phyloP scores from a whole-genome alignment of 495 filamentous ascomycete species.

The Annulohypoxylon stygium region DNA sequence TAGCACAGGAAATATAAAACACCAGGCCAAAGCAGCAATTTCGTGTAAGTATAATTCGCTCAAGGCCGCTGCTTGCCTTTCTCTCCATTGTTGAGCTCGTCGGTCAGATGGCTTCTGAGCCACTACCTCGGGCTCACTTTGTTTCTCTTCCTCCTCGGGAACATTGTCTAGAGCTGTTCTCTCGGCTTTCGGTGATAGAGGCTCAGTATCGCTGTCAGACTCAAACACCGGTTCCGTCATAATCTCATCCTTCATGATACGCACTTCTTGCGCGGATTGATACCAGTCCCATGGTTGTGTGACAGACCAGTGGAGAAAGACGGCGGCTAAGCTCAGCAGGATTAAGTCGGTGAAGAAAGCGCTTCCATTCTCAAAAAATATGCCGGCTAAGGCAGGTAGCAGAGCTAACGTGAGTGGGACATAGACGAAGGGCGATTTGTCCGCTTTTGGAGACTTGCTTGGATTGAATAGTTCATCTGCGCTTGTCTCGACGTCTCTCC shows the following conservation, averaged over 20 bases:
- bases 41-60: constrained; percentile 81
- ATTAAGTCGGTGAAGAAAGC: constrained; percentile 86
- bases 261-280: constrained; percentile 77
- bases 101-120: constrained; percentile 3
- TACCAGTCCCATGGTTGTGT: constrained; percentile 97
- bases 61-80: constrained; percentile 57
- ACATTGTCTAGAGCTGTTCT: constrained; percentile 55
- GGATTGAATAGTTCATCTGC: constrained; percentile 82
- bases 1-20: constrained; percentile 82
- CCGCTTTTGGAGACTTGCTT: constrained; percentile 53
- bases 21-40: constrained; percentile 76
- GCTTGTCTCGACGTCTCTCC: constrained; percentile 73
- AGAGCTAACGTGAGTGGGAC: constrained; percentile 84
- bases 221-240: constrained; percentile 63
- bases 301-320: constrained; percentile 96
- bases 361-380: constrained; percentile 87
- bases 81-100: constrained; percentile 44
- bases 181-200: constrained; percentile 35
- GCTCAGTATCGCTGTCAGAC: constrained; percentile 62
- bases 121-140: constrained; percentile 24
- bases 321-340: constrained; percentile 78
- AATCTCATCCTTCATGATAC: constrained; percentile 59
- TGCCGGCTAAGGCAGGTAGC: constrained; percentile 84
- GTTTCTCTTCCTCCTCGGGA: constrained; percentile 54
- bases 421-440: constrained; percentile 71